phyloP scores from a whole-genome alignment of 495 filamentous ascomycete genomes.

The Penicillium parvum region DNA sequence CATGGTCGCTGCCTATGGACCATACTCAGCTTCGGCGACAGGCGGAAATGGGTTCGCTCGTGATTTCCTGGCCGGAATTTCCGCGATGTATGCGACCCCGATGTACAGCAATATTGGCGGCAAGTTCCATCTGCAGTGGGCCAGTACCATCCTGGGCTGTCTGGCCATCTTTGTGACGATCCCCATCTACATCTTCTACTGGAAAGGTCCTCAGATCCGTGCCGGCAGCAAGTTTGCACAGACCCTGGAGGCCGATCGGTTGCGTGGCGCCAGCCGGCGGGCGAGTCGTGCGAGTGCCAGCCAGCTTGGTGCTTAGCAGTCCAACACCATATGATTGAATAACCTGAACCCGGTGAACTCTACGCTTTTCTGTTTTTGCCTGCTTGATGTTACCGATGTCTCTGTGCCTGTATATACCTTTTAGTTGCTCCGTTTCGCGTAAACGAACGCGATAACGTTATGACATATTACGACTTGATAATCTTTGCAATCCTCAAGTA shows the following conservation, averaged over 20 bases:
- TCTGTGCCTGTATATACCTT: too few relatives aligned
- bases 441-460: too few relatives aligned
- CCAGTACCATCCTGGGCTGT: conserved; percentile 40
- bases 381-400: too few relatives aligned
- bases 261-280: conserved; percentile 17
- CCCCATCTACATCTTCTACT: conserved; percentile 50
- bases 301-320: conserved; percentile 10
- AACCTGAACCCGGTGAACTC: too few relatives aligned
- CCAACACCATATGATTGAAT: too few relatives aligned
- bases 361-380: too few relatives aligned
- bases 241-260: conserved; percentile 22
- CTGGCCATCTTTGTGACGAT: conserved; percentile 40
- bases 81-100: conserved; percentile 40
- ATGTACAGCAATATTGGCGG: conserved; percentile 39
- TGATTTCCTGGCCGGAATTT: conserved; percentile 43
- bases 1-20: conserved; percentile 72
- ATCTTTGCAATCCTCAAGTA: too few relatives aligned
- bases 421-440: too few relatives aligned
- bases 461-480: too few relatives aligned
- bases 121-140: conserved; percentile 40
- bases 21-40: conserved; percentile 70
- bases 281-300: conserved; percentile 14
- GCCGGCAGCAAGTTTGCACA: conserved; percentile 45
- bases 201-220: conserved; percentile 44
- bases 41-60: conserved; percentile 57